Conservation (phyloP, 2,329 filamentous ascomycete genomes). For the Scedosporium aurantiacum region DNA sequence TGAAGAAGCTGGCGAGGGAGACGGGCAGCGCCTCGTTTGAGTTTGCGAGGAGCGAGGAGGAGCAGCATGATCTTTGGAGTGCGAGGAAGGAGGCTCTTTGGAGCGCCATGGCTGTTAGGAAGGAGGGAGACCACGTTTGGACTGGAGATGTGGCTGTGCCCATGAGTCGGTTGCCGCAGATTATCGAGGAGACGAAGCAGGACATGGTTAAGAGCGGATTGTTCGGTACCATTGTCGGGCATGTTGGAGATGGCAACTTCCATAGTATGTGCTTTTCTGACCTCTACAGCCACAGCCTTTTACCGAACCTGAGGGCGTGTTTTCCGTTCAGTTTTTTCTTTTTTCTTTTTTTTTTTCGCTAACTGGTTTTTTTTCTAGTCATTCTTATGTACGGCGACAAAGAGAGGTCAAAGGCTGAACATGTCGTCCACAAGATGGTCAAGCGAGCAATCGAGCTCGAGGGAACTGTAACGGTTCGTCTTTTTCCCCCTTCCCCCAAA, state of each 20-base stretch:
- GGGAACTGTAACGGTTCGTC: conserved; percentile 61
- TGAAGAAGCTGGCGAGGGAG: conserved; percentile 50
- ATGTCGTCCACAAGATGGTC: conserved; percentile 71
- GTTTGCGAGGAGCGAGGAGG: conserved; percentile 59
- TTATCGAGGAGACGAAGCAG: conserved; percentile 61
- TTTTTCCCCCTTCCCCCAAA: background rate
- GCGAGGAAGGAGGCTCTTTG: conserved; percentile 77
- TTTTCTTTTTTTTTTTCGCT: conserved; percentile 2
- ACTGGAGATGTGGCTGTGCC: conserved; percentile 81
- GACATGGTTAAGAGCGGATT: conserved; percentile 31
- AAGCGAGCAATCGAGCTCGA: conserved; percentile 77
- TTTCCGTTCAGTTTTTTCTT: background rate
- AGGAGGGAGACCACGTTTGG: conserved; percentile 63
- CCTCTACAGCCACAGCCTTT: too few relatives aligned
- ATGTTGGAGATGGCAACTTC: conserved; percentile 72
- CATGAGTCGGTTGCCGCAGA: conserved; percentile 58
- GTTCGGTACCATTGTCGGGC: conserved; percentile 49
- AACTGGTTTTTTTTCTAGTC: conserved; percentile 20
- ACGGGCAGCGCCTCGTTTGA: conserved; percentile 61
- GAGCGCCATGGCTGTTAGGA: conserved; percentile 61
- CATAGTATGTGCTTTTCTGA: conserved; percentile 34
- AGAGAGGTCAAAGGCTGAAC: conserved; percentile 56
- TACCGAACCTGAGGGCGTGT: too few relatives aligned
- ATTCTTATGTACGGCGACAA: conserved; percentile 52
- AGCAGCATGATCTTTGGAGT: conserved; percentile 71